These are phyloP conservation scores for Yarrowia galli DNA, from an alignment of 1,139 yeast species.

Conservation along the genomic window DNA sequence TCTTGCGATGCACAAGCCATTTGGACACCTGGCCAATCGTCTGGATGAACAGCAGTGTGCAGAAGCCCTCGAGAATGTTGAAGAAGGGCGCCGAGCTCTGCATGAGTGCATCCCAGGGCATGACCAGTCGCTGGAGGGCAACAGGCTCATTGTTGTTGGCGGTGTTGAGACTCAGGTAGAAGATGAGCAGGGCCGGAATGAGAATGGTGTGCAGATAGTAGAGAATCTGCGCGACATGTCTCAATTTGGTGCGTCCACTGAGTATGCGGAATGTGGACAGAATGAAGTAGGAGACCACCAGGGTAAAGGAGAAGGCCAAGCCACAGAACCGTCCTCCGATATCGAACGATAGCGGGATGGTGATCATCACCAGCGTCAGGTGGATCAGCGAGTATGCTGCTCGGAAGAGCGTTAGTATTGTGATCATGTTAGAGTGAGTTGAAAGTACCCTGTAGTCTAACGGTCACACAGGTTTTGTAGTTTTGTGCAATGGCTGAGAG, in stretches of 20 bases:
- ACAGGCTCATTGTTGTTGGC: constrained; percentile 39
- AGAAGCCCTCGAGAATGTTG: constrained; percentile 89
- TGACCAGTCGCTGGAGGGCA: constrained; percentile 50
- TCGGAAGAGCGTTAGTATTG: constrained; percentile 45
- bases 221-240: constrained; percentile 60
- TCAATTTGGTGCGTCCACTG: constrained; percentile 58
- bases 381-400: constrained; percentile 47
- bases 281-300: constrained; percentile 69
- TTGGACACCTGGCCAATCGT: constrained; percentile 84
- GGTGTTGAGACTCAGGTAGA: constrained; percentile 68
- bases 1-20: constrained; percentile 71
- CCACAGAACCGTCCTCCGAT: constrained; percentile 94
- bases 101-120: constrained; percentile 73
- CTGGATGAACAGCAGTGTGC: constrained; percentile 86
- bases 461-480: no score
- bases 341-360: constrained; percentile 94
- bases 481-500: no score
- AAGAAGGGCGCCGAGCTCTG: constrained; percentile 86
- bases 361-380: constrained; percentile 72
- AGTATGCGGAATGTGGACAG: constrained; percentile 75
- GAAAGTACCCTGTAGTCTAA: no score
- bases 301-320: constrained; percentile 79
- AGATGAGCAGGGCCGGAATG: constrained; percentile 79
- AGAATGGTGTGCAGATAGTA: constrained; percentile 84
- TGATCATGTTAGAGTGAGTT: not conserved